Conservation (phyloP, 2,329 filamentous ascomycete species). For the Coniochaeta ligniaria region DNA sequence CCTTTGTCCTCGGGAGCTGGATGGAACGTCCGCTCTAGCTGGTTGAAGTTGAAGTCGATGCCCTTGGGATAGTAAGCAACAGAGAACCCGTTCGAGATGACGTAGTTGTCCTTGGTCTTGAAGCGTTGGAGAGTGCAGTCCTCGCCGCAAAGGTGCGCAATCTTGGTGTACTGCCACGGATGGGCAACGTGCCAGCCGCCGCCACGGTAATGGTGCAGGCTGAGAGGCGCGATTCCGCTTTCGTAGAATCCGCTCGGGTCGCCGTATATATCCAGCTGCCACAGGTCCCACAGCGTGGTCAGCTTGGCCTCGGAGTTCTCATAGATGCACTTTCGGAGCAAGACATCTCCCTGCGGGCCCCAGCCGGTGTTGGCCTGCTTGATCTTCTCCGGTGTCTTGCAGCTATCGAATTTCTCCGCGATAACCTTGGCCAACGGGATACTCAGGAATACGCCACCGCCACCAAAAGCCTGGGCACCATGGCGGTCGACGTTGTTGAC, state of each 20-base stretch:
- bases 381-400: slow-evolving; percentile 40
- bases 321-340: slow-evolving; percentile 57
- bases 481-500: slow-evolving; percentile 52
- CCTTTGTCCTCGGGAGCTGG: slow-evolving; percentile 20
- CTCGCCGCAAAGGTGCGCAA: slow-evolving; percentile 52
- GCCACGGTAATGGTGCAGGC: slow-evolving; percentile 58
- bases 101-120: slow-evolving; percentile 43
- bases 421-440: slow-evolving; percentile 30
- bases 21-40: slow-evolving; percentile 23
- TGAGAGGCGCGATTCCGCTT: slow-evolving; percentile 51
- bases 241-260: slow-evolving; percentile 60
- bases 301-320: slow-evolving; percentile 53
- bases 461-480: slow-evolving; percentile 57
- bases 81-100: slow-evolving; percentile 54
- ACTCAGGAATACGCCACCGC: slow-evolving; percentile 56
- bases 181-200: slow-evolving; percentile 48
- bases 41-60: slow-evolving; percentile 28
- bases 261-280: slow-evolving; percentile 53
- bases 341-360: slow-evolving; percentile 54
- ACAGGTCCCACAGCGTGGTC: slow-evolving; percentile 48
- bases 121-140: slow-evolving; percentile 54
- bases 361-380: slow-evolving; percentile 49
- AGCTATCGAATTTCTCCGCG: slow-evolving; percentile 21
- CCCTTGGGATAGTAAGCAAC: slow-evolving; percentile 48
- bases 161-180: slow-evolving; percentile 48